Evolutionary conservation across 169 alveolate genomes (phyloP), one percentile per base, ranked within the genome.

Genomic region (Cytauxzoon felis): DNA sequence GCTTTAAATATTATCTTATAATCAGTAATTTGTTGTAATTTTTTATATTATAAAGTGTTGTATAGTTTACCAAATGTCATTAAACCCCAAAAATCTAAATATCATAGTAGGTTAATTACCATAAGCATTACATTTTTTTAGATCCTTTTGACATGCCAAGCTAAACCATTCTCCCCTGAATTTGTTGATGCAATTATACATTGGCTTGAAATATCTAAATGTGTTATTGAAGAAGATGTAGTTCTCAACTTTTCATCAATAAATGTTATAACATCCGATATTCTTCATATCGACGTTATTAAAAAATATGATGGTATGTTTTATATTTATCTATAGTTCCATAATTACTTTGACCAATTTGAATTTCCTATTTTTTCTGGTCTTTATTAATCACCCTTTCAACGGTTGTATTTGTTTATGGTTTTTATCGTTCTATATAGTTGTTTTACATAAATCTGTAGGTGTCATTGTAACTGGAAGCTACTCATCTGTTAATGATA

Each of bases 391-490:
- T n/a, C n/a, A n/a, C n/a, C n/a, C n/a, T n/a, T n/a, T n/a, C n/a
- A n/a, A n/a, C n/a, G n/a, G n/a, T n/a, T n/a, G n/a, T n/a, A n/a
- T n/a, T n/a, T n/a, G n/a, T n/a, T n/a, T n/a, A n/a, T n/a, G n/a
- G n/a, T n/a, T n/a, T n/a, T n/a, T n/a, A n/a, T n/a, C n/a, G n/a
- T n/a, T n/a, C n/a, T 26, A 6, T 45, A 1, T 9, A 45, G 9
- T 30, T 13, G 24, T 24, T 2, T 52, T 9, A 19, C 13, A 38
- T 33, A 56, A 0, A 18, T 9, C 34, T 23, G 23, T 56, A 59
- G 69, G 69, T n/a, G 4, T 59, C 3, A 13, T 59, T 18, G 32
- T 59, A 9, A 59, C 58, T 6, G 69, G 69, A n/a, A 45, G 69
- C n/a, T 59, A 43, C 27, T 40, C 69, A 2, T 21, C 43, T 27